These are phyloP conservation scores for Cystobasidium pallidum DNA, from an alignment of 1,284 basidiomycete genomes.

Conservation along the genomic window DNA sequence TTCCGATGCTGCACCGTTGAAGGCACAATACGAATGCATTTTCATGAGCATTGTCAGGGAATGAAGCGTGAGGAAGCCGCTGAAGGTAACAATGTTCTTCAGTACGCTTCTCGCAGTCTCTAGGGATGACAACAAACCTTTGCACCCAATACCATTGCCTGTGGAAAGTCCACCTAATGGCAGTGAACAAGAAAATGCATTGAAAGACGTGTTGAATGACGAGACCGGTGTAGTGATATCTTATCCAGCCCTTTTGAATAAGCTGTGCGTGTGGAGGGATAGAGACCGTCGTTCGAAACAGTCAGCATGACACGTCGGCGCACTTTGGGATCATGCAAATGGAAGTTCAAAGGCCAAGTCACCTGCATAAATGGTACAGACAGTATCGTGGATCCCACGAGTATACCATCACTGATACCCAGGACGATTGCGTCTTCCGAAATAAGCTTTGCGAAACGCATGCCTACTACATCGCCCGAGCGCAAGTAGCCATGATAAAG, in stretches of 20 bases:
- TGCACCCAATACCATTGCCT: conserved; percentile 57
- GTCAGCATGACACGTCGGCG: conserved; percentile 24
- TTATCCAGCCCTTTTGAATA: conserved; percentile 74
- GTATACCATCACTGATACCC: conserved; percentile 78
- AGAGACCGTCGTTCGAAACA: too few relatives aligned
- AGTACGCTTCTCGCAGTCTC: neutral
- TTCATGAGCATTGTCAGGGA: conserved; percentile 92
- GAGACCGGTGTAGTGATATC: conserved; percentile 73
- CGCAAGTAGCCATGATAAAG: conserved; percentile 74
- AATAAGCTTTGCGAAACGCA: conserved; percentile 84
- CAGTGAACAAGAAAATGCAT: conserved; percentile 67
- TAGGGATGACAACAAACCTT: neutral
- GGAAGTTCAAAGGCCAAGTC: neutral
- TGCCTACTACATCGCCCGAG: conserved; percentile 75
- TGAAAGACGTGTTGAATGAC: conserved; percentile 79
- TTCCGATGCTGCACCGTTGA: conserved; percentile 79
- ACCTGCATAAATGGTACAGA: conserved; percentile 80
- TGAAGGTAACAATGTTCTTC: neutral
- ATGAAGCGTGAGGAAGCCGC: conserved; percentile 76
- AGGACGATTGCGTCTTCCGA: conserved; percentile 81
- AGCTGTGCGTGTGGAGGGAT: conserved; percentile 38
- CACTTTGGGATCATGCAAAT: neutral
- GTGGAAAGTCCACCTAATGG: conserved; percentile 82
- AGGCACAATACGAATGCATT: conserved; percentile 89
- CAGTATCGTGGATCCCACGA: conserved; percentile 75